Base-by-base conservation (phyloP, 2,329 filamentous ascomycete genomes). In the Dendrostoma leiphaemia region DNA sequence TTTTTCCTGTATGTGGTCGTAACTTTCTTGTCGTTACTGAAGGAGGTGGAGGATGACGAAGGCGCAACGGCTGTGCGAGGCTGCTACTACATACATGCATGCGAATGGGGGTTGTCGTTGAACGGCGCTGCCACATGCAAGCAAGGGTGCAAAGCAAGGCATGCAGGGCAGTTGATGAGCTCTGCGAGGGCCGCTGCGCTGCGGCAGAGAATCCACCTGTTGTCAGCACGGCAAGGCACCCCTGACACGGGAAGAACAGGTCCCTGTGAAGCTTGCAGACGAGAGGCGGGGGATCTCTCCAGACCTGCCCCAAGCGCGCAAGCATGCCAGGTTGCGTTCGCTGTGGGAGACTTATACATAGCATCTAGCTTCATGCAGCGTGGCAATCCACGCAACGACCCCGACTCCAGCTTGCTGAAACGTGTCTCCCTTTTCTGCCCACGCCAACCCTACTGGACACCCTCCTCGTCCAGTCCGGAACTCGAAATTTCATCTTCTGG, bases 381-480 rank as follows among this genome's bases (percentile, higher is more conserved):
- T 54, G 51, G 52, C 29, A 32, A 48, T 28, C 37, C 21, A 32
- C 21, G 3, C 28, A 26, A 24, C 31, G 19, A 43, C 29, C 47
- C 47, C 51, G 24, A 44, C 32, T 31, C 51, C 13, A 48, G 34
- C 35, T 26, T 29, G 32, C 15, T 53, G 53, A 58, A 58, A 58
- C 56, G 56, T 58, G 56, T 51, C 53, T 56, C 49, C 17, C 41
- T 31, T 35, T 34, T 37, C 17, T 13, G 17, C 19, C 13, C 37
- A 12, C n/a, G 19, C 40, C 19, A 17, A 45, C 48, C 47, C 50
- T 49, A 48, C 51, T 50, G 48, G 32, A 37, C 57, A 34, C 44
- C 50, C 48, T 54, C 56, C 34, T 21, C 41, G 13, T 51, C 48
- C 51, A 56, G 51, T 48, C 49, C 43, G 50, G 47, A 49, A 51